Evolutionary conservation across 441 rosid species (phyloP).

Genomic region (Macaranga tanarius): DNA sequence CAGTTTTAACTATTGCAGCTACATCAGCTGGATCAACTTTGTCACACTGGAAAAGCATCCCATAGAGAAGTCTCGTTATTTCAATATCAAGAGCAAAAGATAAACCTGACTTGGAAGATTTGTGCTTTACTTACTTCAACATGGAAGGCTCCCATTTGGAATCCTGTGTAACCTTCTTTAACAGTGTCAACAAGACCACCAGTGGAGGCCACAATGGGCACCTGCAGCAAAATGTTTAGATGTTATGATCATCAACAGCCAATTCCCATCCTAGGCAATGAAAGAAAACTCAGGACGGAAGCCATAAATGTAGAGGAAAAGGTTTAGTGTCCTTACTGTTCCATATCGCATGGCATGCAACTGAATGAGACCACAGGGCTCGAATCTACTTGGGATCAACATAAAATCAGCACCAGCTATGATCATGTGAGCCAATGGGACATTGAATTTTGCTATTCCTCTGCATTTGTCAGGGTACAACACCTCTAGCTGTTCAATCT

Average conservation of each 20-base stretch:
- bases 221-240: conserved; percentile 30
- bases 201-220: conserved; percentile 88
- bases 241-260: background rate
- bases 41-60: conserved; percentile 57
- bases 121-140: conserved; percentile 50
- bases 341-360: conserved; percentile 97
- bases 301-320: no score
- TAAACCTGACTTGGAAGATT: background rate
- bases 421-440: conserved; percentile 85
- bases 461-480: conserved; percentile 62
- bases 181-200: conserved; percentile 96
- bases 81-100: background rate
- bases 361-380: conserved; percentile 97
- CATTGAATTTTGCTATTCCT: conserved; percentile 79
- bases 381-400: conserved; percentile 83
- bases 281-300: background rate
- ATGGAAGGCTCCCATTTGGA: conserved; percentile 78
- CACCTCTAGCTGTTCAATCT: conserved; percentile 59
- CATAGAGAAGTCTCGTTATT: background rate
- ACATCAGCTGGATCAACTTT: conserved; percentile 78
- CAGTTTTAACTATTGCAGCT: conserved; percentile 50
- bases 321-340: conserved; percentile 43
- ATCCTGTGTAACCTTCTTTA: conserved; percentile 82
- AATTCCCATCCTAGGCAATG: background rate
- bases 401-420: conserved; percentile 87